phyloP scores from a whole-genome alignment of 805 yeast genomes.

The Kazachstania africana region DNA sequence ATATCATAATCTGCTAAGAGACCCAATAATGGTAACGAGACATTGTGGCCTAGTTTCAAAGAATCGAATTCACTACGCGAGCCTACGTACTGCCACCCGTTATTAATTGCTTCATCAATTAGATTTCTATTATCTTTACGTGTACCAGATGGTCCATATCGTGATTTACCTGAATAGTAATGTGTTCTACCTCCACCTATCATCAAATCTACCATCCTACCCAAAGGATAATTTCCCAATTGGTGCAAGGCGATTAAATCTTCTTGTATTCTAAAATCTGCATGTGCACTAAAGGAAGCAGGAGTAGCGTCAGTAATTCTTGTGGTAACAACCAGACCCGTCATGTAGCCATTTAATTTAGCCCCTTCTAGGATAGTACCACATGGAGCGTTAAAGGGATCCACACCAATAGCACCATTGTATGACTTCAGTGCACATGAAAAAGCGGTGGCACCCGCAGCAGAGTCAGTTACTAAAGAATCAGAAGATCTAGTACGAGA shows the following conservation, averaged over 20 bases:
- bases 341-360: conserved; percentile 64
- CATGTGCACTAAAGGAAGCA: conserved; percentile 79
- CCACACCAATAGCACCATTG: conserved; percentile 89
- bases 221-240: conserved; percentile 70
- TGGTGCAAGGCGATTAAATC: conserved; percentile 82
- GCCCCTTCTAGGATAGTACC: conserved; percentile 86
- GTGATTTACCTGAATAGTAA: conserved; percentile 42
- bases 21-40: conserved; percentile 65
- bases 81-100: conserved; percentile 62
- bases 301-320: conserved; percentile 93
- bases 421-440: conserved; percentile 74
- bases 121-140: conserved; percentile 62
- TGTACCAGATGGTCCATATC: conserved; percentile 36
- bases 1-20: conserved; percentile 66
- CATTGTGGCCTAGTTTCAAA: conserved; percentile 46
- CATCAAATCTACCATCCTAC: conserved; percentile 69
- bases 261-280: conserved; percentile 61
- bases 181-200: conserved; percentile 89
- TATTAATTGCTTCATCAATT: conserved; percentile 44
- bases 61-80: conserved; percentile 48
- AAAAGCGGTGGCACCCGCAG: conserved; percentile 96
- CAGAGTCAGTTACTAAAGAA: conserved; percentile 83
- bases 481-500: conserved; percentile 72
- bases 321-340: conserved; percentile 89
- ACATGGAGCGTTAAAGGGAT: conserved; percentile 56